phyloP scores from a whole-genome alignment of 345 rosid species.

The Eucalyptus cloeziana region DNA sequence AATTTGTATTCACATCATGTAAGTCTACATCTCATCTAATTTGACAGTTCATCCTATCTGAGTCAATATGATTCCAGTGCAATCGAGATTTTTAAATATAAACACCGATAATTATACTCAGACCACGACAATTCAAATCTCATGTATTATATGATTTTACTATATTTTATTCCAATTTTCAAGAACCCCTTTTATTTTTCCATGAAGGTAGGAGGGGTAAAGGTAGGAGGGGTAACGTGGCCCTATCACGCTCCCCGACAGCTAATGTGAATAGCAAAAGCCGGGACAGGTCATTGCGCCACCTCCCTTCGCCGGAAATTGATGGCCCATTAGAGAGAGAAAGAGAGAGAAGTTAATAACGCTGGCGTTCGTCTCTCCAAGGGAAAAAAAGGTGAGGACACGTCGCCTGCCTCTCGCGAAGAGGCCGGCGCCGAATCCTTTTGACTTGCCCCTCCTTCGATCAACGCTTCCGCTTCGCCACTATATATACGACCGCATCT shows the following conservation, averaged over 20 bases:
- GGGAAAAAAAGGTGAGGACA: constrained; percentile 18
- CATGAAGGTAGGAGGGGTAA: not conserved
- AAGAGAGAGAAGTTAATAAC: not conserved
- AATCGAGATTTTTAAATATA: not conserved
- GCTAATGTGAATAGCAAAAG: not conserved
- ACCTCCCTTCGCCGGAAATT: not conserved
- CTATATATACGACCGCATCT: not conserved
- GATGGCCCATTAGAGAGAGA: not conserved
- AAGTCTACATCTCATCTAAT: not conserved
- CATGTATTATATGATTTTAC: not conserved
- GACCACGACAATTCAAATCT: no score
- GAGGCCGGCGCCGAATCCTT: constrained; percentile 90
- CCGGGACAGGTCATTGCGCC: not conserved
- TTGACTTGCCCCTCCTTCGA: constrained; percentile 35
- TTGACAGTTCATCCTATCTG: not conserved
- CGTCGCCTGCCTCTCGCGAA: constrained; percentile 25
- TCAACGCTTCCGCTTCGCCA: constrained; percentile 8
- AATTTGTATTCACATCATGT: not conserved
- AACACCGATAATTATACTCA: not conserved
- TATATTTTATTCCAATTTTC: not conserved
- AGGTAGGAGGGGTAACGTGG: not conserved
- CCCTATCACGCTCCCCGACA: not conserved
- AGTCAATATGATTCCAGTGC: not conserved
- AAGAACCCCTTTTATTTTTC: not conserved
- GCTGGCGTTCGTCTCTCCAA: not conserved